A percentile compares a stretch with the other conserved stretches of the same genome.
Conservation (phyloP, 371 early-diverging fungal species). For the Mucor racemosus region DNA sequence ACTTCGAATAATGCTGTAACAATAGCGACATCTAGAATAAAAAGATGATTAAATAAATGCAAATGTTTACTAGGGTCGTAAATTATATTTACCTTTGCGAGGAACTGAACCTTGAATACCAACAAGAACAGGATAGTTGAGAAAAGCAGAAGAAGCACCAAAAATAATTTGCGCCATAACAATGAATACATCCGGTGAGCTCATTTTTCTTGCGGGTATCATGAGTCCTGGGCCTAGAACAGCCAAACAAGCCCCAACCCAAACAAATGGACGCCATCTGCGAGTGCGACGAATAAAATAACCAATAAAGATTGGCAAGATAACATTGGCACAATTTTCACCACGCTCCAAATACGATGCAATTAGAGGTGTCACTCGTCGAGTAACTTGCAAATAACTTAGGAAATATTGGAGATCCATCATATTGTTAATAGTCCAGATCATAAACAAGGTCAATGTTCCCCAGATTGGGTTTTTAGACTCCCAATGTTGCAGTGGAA, state of each 20-base stretch:
- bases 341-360: constrained; percentile 43
- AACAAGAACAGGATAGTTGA: constrained; percentile 31
- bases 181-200: constrained; percentile 30
- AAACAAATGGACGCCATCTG: constrained; percentile 44
- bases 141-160: constrained; percentile 38
- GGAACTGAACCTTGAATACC: constrained; percentile 42
- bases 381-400: constrained; percentile 46
- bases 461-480: constrained; percentile 46
- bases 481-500: constrained; percentile 48
- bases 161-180: constrained; percentile 38
- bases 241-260: constrained; percentile 67
- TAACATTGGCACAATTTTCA: constrained; percentile 34
- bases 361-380: constrained; percentile 21
- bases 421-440: constrained; percentile 43
- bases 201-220: constrained; percentile 21
- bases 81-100: constrained; percentile 8
- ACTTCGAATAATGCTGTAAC: constrained; percentile 47
- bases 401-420: constrained; percentile 41
- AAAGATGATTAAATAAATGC: too few relatives aligned
- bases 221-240: constrained; percentile 40
- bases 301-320: constrained; percentile 31
- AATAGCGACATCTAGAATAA: constrained; percentile 32
- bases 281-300: constrained; percentile 43
- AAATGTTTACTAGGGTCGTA: not conserved
- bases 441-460: constrained; percentile 38